Conservation (phyloP, 345 rosid genomes). For the Populus deltoides region DNA sequence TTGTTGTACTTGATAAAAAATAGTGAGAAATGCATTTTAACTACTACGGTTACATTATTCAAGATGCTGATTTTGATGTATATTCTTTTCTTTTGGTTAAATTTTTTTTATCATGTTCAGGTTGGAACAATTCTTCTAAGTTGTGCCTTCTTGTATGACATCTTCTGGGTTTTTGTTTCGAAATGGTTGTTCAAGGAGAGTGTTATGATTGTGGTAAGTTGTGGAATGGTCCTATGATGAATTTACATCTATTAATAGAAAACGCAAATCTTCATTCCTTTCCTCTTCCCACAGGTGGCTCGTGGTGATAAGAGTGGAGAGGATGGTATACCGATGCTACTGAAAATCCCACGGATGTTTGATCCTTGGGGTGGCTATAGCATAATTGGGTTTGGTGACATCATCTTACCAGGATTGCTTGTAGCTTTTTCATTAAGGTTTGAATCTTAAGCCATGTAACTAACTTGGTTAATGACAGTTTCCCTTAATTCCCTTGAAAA, state of each 20-base stretch:
- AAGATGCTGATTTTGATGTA: background rate
- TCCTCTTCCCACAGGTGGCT: constrained; percentile 61
- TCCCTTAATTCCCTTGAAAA: background rate
- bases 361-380: constrained; percentile 99
- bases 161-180: constrained; percentile 98
- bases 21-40: background rate
- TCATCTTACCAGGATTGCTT: constrained; percentile 85
- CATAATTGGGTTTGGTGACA: constrained; percentile 96
- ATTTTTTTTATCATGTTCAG: constrained; percentile 30
- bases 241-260: background rate
- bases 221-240: background rate
- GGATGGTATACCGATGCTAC: constrained; percentile 93
- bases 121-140: constrained; percentile 94
- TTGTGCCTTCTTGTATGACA: constrained; percentile 92
- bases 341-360: constrained; percentile 94
- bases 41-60: background rate
- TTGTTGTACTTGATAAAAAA: background rate
- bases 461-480: background rate
- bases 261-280: background rate
- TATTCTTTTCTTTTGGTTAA: background rate
- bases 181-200: constrained; percentile 96
- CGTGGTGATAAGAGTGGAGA: constrained; percentile 96
- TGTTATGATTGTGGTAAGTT: constrained; percentile 96
- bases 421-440: constrained; percentile 94
- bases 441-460: constrained; percentile 11